Percentiles rank a stretch among this genome's conserved stretches.
Conservation (phyloP, 495 filamentous ascomycete genomes). For the Xylaria venustula region DNA sequence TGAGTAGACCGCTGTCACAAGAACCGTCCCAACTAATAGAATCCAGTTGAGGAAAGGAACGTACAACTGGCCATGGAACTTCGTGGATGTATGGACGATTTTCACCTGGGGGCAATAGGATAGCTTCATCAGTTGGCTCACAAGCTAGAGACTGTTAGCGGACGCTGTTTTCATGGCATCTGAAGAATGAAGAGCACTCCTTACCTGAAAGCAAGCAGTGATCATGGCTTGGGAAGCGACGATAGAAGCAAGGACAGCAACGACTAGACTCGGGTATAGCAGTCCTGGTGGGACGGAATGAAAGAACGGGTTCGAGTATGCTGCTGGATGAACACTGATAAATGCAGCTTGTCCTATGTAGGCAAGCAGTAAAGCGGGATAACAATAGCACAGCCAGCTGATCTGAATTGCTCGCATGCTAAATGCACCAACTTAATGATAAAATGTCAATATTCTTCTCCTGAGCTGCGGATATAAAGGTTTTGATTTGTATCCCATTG, state of each 20-base stretch:
- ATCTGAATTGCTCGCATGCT: constrained; percentile 59
- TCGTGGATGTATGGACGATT: constrained; percentile 61
- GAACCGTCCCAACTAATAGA: constrained; percentile 70
- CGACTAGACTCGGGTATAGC: constrained; percentile 62
- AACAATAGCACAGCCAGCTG: constrained; percentile 62
- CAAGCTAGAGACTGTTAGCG: constrained; percentile 43
- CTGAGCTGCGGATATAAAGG: background rate
- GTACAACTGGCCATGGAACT: constrained; percentile 70
- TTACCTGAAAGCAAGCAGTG: constrained; percentile 61
- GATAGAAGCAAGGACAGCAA: constrained; percentile 67
- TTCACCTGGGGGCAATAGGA: constrained; percentile 75
- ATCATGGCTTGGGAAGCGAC: constrained; percentile 80
- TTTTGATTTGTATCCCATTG: background rate
- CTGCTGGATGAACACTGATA: constrained; percentile 58
- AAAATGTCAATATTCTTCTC: background rate
- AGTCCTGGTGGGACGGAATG: constrained; percentile 63
- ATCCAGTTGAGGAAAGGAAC: constrained; percentile 72
- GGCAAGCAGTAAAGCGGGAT: constrained; percentile 66
- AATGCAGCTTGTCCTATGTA: constrained; percentile 75
- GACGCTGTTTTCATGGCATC: background rate
- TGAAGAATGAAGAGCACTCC: background rate
- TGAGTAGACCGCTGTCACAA: constrained; percentile 69
- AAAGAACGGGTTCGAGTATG: constrained; percentile 72
- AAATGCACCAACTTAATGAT: constrained; percentile 58
- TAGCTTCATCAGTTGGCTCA: constrained; percentile 70